Evolutionary conservation across 2,329 filamentous ascomycete genomes (phyloP), one percentile per base, ranked within the genome.

Genomic region (Botrytis fragariae): DNA sequence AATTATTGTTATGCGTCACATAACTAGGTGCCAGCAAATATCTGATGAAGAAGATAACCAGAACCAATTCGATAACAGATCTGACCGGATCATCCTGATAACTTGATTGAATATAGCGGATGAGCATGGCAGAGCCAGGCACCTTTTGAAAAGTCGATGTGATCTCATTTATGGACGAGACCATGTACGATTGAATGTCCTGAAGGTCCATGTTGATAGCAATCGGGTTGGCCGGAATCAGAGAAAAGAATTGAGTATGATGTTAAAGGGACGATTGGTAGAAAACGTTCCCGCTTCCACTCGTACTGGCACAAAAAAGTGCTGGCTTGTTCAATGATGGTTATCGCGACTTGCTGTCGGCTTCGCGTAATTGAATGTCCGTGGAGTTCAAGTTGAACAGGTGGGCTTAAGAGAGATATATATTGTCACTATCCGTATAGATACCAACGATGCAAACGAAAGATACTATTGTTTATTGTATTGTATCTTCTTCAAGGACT

Each of bases 51-150:
- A 99, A 99, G 72, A 99, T 89, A 78, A 99, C 93, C 74, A 99
- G 87, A 77, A 98, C 91, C 69, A 99, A 86, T 84, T 99, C 96
- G 77, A 99, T 93, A 57, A 93, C 94, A 70, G 94, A 97, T 71
- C 97, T 92, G 73, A 98, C 90, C 16, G 96, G 96, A 80, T 99
- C 96, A 81, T 99, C 92, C 85, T 99, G 96, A 85, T 99, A 98
- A 82, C 94, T 97, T 73, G 94, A 97, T 83, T 93, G 93, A 81
- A 99, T 94, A 84, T 99, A 99, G 76, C 96, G 93, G 78, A 97
- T 89, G 79, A 98, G 87, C 78, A 99, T 97, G 60, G 95, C 93
- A 44, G 95, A 98, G 70, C 96, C 96, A 44, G 96, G 97, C 57
- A 99, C 88, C 80, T 92, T 93, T 80, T 98, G 95, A 81, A 99